Evolutionary conservation across 495 filamentous ascomycete species (phyloP), one percentile per base, ranked within the genome.

Genomic region (Neurospora sp.): DNA sequence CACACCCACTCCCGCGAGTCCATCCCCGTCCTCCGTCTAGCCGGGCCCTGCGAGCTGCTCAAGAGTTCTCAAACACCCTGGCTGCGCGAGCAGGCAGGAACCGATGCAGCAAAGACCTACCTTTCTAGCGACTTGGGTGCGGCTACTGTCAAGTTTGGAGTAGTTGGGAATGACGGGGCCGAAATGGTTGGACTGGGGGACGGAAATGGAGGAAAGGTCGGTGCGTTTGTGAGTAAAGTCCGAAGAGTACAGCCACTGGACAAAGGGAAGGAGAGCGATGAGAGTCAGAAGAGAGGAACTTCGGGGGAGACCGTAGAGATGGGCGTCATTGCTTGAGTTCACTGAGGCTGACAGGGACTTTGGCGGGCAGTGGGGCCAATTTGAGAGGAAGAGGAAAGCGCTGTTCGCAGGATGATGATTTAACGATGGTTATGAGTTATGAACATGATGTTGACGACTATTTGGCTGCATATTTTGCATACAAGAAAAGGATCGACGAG

Each of bases 51-150:
- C 41, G 78, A 80, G 71, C 12, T 78, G 59, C 73, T 78, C 53
- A 80, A 80, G 74, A 76, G 73, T 65, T 31, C 76, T 9, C 79
- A 80, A 72, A 78, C 79, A 38, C n/a, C 20, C 0, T 78, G 70
- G 41, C 22, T 78, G 42, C 59, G 77, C 8, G 76, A 77, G n/a
- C 45, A 73, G 2, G 74, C 74, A 0, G 76, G 59, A 4, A 71
- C 75, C 0, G 79, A 80, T 42, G 76, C 75, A 44, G 79, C 76
- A 8, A 78, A 76, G 74, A 53, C 72, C 6, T 79, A 74, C 68
- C 70, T 80, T 4, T 75, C 77, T 3, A 69, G 53, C 40, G 76
- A 79, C 69, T 47, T 79, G 20, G 79, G 71, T 10, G 68, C 41
- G 27, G 39, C 74, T 2, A 37, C 41, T 72, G 74, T 80, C 42